phyloP scores from a whole-genome alignment of 306 rosid genomes.

The Sindora glabra region DNA sequence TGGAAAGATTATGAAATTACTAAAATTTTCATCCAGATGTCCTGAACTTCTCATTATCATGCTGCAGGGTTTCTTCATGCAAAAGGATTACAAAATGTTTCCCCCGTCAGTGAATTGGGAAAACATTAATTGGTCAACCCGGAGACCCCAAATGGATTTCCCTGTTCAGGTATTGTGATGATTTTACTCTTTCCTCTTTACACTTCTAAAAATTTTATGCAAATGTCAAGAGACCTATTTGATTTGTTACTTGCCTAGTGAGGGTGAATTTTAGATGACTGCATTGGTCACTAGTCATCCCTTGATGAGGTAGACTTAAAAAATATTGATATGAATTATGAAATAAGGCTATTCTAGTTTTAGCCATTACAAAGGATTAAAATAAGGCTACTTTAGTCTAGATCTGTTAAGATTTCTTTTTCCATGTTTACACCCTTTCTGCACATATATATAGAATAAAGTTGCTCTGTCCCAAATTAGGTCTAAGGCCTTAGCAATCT shows the following conservation, averaged over 20 bases:
- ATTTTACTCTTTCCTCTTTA: not conserved
- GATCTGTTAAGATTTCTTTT: too few relatives aligned
- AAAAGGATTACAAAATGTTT: conserved; percentile 97
- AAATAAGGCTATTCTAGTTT: not conserved
- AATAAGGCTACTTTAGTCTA: too few relatives aligned
- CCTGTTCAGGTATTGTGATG: conserved; percentile 76
- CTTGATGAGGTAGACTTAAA: not conserved
- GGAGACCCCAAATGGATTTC: conserved; percentile 96
- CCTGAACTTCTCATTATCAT: conserved; percentile 14
- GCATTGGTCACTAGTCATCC: not conserved
- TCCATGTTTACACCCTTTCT: too few relatives aligned
- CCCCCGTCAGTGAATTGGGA: conserved; percentile 96
- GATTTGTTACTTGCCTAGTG: not conserved
- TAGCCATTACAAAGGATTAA: too few relatives aligned
- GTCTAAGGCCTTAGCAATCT: too few relatives aligned
- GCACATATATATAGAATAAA: too few relatives aligned
- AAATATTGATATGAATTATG: too few relatives aligned
- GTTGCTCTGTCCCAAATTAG: too few relatives aligned
- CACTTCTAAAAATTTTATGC: not conserved
- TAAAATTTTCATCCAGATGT: conserved; percentile 2
- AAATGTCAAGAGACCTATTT: not conserved
- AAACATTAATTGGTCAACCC: conserved; percentile 74
- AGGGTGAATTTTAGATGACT: not conserved
- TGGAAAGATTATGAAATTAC: not conserved
- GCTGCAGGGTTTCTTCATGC: conserved; percentile 94